phyloP scores from a whole-genome alignment of 495 filamentous ascomycete genomes.

The Antarctomyces pellizariae region DNA sequence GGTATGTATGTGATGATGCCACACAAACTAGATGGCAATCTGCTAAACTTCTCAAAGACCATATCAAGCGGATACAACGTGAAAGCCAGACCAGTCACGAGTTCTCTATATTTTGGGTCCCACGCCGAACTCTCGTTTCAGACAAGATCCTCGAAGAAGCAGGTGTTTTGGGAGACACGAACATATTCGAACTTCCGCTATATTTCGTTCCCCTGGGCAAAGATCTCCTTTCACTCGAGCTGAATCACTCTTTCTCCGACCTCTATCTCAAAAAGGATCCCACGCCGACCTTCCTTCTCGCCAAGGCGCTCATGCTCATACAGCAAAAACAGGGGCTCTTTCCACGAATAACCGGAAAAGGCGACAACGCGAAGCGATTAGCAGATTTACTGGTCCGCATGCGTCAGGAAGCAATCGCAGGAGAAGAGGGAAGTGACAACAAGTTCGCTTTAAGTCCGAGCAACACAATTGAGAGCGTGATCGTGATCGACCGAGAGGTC shows the following conservation, averaged over 20 bases:
- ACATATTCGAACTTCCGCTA: conserved; percentile 60
- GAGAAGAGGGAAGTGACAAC: conserved; percentile 41
- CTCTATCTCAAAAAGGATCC: conserved; percentile 82
- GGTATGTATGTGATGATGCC: conserved; percentile 36
- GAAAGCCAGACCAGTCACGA: conserved; percentile 77
- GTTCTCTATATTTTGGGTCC: conserved; percentile 83
- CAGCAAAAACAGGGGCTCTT: conserved; percentile 86
- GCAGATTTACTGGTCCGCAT: conserved; percentile 80
- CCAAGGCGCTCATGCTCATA: conserved; percentile 84
- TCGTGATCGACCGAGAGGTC: conserved; percentile 87
- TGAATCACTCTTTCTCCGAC: conserved; percentile 68
- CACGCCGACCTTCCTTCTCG: conserved; percentile 64
- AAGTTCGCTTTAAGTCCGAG: conserved; percentile 65
- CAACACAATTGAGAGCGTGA: conserved; percentile 61
- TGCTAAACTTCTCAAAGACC: too few relatives aligned
- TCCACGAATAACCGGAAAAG: conserved; percentile 87
- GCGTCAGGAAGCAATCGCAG: conserved; percentile 71
- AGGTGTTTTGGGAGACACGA: conserved; percentile 82
- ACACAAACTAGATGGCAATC: too few relatives aligned
- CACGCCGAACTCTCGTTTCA: conserved; percentile 73
- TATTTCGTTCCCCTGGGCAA: conserved; percentile 80
- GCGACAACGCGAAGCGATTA: conserved; percentile 72
- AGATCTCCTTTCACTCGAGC: conserved; percentile 76
- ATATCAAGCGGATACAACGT: conserved; percentile 73
- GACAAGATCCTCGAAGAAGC: conserved; percentile 83